Evolutionary conservation across 2,329 filamentous ascomycete species (phyloP).

Genomic region (Ophiognomonia clavigignenti-juglandacearum): DNA sequence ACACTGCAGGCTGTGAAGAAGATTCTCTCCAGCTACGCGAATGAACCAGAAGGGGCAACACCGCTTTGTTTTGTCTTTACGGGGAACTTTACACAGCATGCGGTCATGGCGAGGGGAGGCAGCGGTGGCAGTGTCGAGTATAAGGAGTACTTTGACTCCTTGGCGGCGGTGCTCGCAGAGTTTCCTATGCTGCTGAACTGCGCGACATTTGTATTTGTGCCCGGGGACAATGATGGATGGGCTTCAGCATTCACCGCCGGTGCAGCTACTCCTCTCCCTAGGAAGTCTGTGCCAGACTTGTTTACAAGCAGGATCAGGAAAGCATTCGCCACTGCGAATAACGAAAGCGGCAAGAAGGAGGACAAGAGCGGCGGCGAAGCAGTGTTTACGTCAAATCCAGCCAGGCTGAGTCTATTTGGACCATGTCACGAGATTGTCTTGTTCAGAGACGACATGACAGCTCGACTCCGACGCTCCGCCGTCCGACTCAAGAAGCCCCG

Average conservation of each 20-base stretch:
- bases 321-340: constrained; percentile 73
- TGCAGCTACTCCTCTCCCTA: constrained; percentile 63
- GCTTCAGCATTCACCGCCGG: constrained; percentile 77
- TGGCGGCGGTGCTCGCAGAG: constrained; percentile 77
- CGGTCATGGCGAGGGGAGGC: constrained; percentile 61
- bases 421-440: constrained; percentile 82
- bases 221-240: constrained; percentile 98
- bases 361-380: constrained; percentile 61
- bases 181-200: constrained; percentile 75
- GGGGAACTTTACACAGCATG: constrained; percentile 73
- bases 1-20: constrained; percentile 76
- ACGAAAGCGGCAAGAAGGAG: constrained; percentile 51
- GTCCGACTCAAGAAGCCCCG: constrained; percentile 58
- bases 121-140: constrained; percentile 86
- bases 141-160: constrained; percentile 89
- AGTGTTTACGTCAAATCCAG: constrained; percentile 85
- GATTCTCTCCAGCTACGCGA: constrained; percentile 69
- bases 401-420: constrained; percentile 78
- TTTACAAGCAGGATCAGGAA: constrained; percentile 86
- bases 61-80: constrained; percentile 79
- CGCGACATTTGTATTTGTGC: constrained; percentile 86
- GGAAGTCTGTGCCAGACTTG: constrained; percentile 72
- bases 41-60: constrained; percentile 55
- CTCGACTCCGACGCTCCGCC: constrained; percentile 70
- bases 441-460: constrained; percentile 81